Conservation (phyloP, 768 basidiomycete genomes). For the Harrya chromipes region DNA sequence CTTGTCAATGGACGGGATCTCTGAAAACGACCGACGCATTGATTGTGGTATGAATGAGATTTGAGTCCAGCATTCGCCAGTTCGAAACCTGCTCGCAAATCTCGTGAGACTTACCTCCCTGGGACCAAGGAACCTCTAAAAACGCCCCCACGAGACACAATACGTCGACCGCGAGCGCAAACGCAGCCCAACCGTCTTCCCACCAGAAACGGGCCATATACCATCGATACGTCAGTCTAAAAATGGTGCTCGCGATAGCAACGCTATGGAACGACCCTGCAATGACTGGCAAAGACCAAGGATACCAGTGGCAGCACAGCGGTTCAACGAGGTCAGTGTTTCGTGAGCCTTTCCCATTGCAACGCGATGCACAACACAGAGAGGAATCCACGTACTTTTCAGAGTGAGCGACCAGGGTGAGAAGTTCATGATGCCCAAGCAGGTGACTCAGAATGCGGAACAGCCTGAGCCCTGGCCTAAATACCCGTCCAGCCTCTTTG, state of each 20-base stretch:
- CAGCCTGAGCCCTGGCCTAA: no score
- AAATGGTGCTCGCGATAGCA: conserved; percentile 23
- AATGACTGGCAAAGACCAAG: conserved; percentile 12
- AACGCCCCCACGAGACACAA: conserved; percentile 7
- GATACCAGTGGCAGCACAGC: background rate
- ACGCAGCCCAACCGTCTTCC: conserved; percentile 27
- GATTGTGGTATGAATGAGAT: no score
- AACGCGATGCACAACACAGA: background rate
- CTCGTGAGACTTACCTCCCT: no score
- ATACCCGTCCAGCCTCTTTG: no score
- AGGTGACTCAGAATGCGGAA: no score
- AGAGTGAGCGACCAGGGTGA: conserved; percentile 11
- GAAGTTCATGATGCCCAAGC: no score
- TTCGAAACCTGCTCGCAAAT: no score
- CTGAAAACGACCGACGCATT: background rate
- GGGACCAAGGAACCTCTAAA: background rate
- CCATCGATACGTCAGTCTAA: conserved; percentile 23
- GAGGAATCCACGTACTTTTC: conserved; percentile 10
- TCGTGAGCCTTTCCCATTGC: background rate
- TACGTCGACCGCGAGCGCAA: conserved; percentile 21
- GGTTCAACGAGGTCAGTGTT: background rate
- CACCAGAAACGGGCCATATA: conserved; percentile 25
- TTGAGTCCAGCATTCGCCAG: no score
- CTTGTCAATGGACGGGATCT: background rate
- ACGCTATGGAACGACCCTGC: conserved; percentile 14